Percentiles rank a stretch among this genome's conserved stretches.
phyloP scores from a whole-genome alignment of 2,329 filamentous ascomycete species.

The Epichloe coenophiala region DNA sequence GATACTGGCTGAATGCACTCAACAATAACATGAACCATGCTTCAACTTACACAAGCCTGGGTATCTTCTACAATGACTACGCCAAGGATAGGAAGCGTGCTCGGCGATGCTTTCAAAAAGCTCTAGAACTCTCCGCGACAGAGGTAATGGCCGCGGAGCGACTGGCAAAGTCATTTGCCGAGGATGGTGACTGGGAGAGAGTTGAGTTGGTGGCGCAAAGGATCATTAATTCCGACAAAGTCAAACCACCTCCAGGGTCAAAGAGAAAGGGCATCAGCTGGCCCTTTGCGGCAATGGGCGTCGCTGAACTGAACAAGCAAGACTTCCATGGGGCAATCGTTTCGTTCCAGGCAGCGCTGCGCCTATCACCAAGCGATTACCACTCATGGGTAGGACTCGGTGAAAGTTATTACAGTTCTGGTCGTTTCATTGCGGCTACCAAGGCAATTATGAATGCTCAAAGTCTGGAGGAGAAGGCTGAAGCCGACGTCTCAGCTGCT shows the following conservation, averaged over 20 bases:
- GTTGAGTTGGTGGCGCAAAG: conserved; percentile 86
- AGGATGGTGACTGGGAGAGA: conserved; percentile 88
- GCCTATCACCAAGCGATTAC: conserved; percentile 75
- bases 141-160: conserved; percentile 81
- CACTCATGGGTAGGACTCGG: conserved; percentile 93
- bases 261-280: conserved; percentile 89
- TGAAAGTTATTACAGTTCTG: conserved; percentile 94
- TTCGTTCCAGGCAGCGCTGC: conserved; percentile 79
- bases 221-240: conserved; percentile 88
- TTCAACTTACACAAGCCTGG: conserved; percentile 80
- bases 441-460: conserved; percentile 83
- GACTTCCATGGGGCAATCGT: conserved; percentile 81
- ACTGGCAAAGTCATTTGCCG: conserved; percentile 73
- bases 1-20: conserved; percentile 68
- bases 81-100: conserved; percentile 75
- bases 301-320: conserved; percentile 88
- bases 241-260: conserved; percentile 78
- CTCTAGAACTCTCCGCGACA: conserved; percentile 77
- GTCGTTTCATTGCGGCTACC: conserved; percentile 83
- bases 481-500: conserved; percentile 43
- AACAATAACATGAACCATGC: conserved; percentile 81
- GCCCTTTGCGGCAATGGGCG: conserved; percentile 87
- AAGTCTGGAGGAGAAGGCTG: conserved; percentile 49
- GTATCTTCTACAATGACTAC: conserved; percentile 85
- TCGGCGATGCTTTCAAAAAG: conserved; percentile 89